These are phyloP conservation scores for Plasmodium relictum DNA, from an alignment of 169 alveolate species.

Conservation along the genomic window DNA sequence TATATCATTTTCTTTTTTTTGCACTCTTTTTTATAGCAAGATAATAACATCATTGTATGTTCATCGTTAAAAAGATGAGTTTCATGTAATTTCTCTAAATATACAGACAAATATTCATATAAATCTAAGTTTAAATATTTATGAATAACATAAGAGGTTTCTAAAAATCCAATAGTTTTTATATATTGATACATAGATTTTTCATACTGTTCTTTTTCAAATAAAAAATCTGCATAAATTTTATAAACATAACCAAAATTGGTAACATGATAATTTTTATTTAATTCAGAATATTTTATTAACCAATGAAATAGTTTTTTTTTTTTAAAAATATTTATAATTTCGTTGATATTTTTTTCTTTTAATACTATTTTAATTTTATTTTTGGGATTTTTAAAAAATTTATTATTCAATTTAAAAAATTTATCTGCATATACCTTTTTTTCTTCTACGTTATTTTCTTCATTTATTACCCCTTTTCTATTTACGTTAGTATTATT, in stretches of 20 bases:
- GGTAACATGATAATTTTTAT: conserved; percentile 35
- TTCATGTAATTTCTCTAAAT: conserved; percentile 64
- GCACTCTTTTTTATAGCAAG: conserved; percentile 65
- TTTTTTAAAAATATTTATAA: conserved; percentile 53
- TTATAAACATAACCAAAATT: conserved; percentile 34
- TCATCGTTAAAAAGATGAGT: conserved; percentile 55
- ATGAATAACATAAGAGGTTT: conserved; percentile 56
- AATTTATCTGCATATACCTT: conserved; percentile 3
- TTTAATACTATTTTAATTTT: conserved; percentile 58
- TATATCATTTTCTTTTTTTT: conserved; percentile 62
- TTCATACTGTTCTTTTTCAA: conserved; percentile 65
- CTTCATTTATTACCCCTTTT: conserved; percentile 10
- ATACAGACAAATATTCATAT: conserved; percentile 62
- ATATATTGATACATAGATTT: conserved; percentile 53
- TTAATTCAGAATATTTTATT: conserved; percentile 38
- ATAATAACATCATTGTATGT: conserved; percentile 63
- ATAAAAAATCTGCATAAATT: conserved; percentile 72
- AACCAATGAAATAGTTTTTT: conserved; percentile 67
- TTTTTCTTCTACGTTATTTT: conserved; percentile 22
- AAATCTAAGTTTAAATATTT: conserved; percentile 72
- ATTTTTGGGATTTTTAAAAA: conserved; percentile 51
- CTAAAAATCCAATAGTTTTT: conserved; percentile 51
- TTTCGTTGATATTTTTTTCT: conserved; percentile 66
- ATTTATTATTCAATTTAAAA: conserved; percentile 50
- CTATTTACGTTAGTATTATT: background rate